Base-by-base conservation (phyloP, 163 green algal genomes). In the Scenedesmus sp. region DNA sequence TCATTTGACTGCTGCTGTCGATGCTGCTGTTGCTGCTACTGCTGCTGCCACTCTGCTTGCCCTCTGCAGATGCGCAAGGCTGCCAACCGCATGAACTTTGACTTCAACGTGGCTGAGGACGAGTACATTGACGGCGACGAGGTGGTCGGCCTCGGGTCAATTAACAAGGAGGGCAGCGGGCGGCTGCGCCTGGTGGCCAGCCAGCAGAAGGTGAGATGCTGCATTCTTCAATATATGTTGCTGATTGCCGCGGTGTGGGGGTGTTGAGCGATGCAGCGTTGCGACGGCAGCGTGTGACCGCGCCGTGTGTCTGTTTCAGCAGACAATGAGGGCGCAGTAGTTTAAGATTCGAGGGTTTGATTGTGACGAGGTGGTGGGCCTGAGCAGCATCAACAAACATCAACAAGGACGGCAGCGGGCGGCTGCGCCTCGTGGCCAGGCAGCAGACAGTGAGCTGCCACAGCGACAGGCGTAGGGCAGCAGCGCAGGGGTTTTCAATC, bases 21-120 rank as follows among this genome's bases (percentile, higher is more conserved):
- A 46, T 46, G 34, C 34, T 46, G 34, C 34, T 46, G 34, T 46
- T 46, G 34, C 34, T 64, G 59, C 59, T 15, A 34, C 70, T 34
- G 70, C 13, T 12, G 23, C n/a, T 12, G 74, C 74, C 59, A 64
- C 81, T 34, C 34, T n/a, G 1, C 26, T 66, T 46, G 59, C 6
- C 52, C 16, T 13, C 15, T 52, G 66, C 88, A 91, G 86, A 96
- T 99, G 96, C 95, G 96, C 62, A 99, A 99, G 96, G 95, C 97
- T 23, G 97, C 97, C 86, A 99, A 99, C 96, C 95, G 98, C 67
- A 97, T 99, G 92, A 96, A 97, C 83, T 99, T 99, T 94, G 98
- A 99, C 94, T 99, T 99, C 95, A 98, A 98, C 94, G 86, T 98
- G 93, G 91, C 94, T 13, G 98, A 99, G 94, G 98, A 99, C 91